Evolutionary conservation across 257 asterid species (phyloP), one percentile per base, ranked within the genome.

Genomic region (Echites panduratus): DNA sequence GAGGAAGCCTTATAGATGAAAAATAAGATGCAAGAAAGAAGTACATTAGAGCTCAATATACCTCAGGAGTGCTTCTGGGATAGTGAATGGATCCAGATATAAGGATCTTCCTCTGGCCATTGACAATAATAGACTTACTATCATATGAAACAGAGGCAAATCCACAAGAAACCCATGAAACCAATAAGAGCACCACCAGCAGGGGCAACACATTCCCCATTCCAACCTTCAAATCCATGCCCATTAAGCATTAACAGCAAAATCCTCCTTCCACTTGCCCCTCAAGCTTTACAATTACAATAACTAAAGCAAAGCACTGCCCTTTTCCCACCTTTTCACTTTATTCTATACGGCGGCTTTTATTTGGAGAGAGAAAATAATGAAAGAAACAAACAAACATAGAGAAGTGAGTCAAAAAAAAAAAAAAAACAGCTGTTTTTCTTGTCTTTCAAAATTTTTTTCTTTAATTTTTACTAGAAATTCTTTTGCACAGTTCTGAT

Each of bases 51-150:
- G 67, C 79, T n/a, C 48, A 43, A 52, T 17, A 84, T 73, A 90
- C 98, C 97, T 92, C 97, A 73, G 98, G 97, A 44, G 80, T 77
- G 67, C 82, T 80, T 80, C 84, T 73, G 68, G 84, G 84, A 45
- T 80, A 80, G 71, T 80, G 84, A 70, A 80, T 80, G 56, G 84
- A 80, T 54, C 84, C 84, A 73, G 84, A 80, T 47, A 80, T 45
- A 52, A 80, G 84, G 53, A 80, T 80, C 70, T 58, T 80, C 26
- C 81, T 77, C 63, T 80, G 81, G 24, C 84, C 84, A 80, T 80
- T 80, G 7, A 80, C 45, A 66, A 66, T 74, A 0, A 80, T 73
- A 67, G 81, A 74, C 5, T 77, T 77, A 4, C 68, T 70, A 71
- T 80, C 81, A 73, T 77, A 80, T 9, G 81, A 80, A 2, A 80